A percentile compares a stretch with the other conserved stretches of the same genome.
These are phyloP conservation scores for Sclerotinia spermophila DNA, from an alignment of 2,329 filamentous ascomycete genomes.

Conservation along the genomic window DNA sequence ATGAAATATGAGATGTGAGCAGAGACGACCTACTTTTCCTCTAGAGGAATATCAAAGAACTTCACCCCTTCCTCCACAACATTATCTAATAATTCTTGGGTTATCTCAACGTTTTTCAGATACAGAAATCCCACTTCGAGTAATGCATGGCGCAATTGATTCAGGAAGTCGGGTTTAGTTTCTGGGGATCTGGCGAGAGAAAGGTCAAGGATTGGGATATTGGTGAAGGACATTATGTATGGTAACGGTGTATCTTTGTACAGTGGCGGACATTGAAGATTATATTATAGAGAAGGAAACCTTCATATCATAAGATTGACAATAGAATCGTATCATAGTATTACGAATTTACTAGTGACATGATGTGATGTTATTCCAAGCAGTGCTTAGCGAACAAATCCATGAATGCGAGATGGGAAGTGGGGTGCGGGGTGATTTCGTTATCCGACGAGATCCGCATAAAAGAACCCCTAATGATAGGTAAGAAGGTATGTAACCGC, in stretches of 20 bases:
- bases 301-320: background rate
- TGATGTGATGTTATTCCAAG: constrained; percentile 8
- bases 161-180: constrained; percentile 70
- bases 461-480: background rate
- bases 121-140: constrained; percentile 89
- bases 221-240: constrained; percentile 53
- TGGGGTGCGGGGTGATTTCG: constrained; percentile 17
- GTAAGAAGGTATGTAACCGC: background rate
- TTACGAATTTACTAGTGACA: background rate
- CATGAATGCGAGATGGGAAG: background rate
- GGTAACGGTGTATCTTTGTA: background rate
- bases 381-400: background rate
- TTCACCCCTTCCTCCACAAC: constrained; percentile 65
- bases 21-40: constrained; percentile 59
- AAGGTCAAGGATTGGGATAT: constrained; percentile 75
- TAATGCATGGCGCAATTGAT: constrained; percentile 67
- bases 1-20: background rate
- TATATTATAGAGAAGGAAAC: background rate
- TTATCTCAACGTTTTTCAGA: constrained; percentile 73
- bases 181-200: constrained; percentile 58
- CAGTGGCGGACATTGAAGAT: background rate
- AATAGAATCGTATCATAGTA: background rate
- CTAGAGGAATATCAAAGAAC: constrained; percentile 73
- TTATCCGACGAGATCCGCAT: constrained; percentile 5
- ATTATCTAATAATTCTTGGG: constrained; percentile 58